A percentile compares a stretch with the other conserved stretches of the same genome.
Conservation (phyloP, 2,329 filamentous ascomycete species). For the Aspergillus ochraceoroseus region DNA sequence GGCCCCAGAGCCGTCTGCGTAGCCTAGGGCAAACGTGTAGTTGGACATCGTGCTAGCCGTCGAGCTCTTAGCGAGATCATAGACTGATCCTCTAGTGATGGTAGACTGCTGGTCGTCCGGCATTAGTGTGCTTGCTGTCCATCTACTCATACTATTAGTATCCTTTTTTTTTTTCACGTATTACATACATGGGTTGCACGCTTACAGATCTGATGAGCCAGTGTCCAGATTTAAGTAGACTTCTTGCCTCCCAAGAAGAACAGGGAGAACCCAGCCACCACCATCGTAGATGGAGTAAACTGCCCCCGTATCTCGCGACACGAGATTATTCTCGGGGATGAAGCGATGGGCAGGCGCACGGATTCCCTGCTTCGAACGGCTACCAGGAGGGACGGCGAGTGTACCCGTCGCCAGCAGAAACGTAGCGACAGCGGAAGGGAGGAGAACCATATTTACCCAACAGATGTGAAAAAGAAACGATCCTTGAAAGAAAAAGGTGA, state of each 20-base stretch:
- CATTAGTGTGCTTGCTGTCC: conserved; percentile 10
- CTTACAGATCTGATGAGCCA: conserved; percentile 13
- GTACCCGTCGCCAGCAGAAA: conserved; percentile 3
- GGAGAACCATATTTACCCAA: conserved; percentile 2
- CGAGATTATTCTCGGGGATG: conserved; percentile 3
- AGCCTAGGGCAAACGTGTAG: conserved; percentile 4
- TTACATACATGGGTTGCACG: too few relatives aligned
- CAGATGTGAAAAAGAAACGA: too few relatives aligned
- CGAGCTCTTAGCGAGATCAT: conserved; percentile 10
- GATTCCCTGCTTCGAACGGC: conserved; percentile 3
- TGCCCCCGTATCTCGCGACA: conserved; percentile 7
- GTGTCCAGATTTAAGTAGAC: conserved; percentile 12
- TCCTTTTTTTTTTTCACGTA: not conserved
- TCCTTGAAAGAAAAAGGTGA: too few relatives aligned
- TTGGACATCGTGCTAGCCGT: conserved; percentile 2
- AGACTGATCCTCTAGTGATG: conserved; percentile 8
- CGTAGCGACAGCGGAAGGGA: not conserved
- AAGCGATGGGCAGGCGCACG: conserved; percentile 4
- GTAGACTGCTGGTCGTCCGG: conserved; percentile 10
- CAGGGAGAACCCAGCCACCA: conserved; percentile 12
- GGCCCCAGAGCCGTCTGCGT: conserved; percentile 12
- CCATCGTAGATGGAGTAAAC: conserved; percentile 9
- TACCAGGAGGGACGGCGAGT: not conserved
- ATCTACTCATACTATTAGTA: conserved; percentile 1
- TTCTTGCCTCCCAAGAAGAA: conserved; percentile 10